A percentile compares a stretch with the other conserved stretches of the same genome.
These are phyloP conservation scores for Salix purpurea DNA, from an alignment of 345 rosid genomes.

Conservation along the genomic window DNA sequence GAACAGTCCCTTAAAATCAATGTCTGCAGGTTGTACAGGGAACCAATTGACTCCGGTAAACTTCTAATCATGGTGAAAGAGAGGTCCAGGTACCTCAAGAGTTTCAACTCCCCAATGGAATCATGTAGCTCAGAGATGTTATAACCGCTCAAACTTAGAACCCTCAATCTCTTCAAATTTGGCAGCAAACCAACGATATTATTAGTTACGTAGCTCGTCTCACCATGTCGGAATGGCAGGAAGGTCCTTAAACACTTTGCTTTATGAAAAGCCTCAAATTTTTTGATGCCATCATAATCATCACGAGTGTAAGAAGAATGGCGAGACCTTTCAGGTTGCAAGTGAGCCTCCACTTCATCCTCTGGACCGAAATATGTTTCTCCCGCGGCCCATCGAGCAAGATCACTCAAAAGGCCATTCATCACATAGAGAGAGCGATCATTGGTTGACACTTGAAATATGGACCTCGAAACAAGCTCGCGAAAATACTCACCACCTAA, in stretches of 20 bases:
- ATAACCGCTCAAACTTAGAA: not conserved
- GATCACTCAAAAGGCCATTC: slow-evolving; percentile 21
- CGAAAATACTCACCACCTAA: slow-evolving; percentile 13
- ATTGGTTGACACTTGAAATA: not conserved
- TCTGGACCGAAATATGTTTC: slow-evolving; percentile 2
- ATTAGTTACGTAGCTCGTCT: not conserved
- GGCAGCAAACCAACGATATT: not conserved
- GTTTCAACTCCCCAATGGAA: slow-evolving; percentile 3
- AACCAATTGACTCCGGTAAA: slow-evolving; percentile 1
- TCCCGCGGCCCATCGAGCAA: slow-evolving; percentile 11
- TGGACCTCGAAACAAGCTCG: slow-evolving; percentile 7
- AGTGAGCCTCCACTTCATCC: not conserved
- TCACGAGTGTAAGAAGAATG: slow-evolving; percentile 7
- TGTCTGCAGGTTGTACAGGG: slow-evolving; percentile 21
- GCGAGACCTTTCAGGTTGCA: not conserved
- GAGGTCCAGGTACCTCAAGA: slow-evolving; percentile 4
- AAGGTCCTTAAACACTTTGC: not conserved
- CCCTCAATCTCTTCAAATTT: not conserved
- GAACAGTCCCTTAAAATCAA: slow-evolving; percentile 21
- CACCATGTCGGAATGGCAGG: not conserved
- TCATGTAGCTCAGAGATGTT: not conserved
- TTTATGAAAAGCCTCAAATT: not conserved
- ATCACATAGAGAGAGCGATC: not conserved
- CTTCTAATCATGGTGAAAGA: slow-evolving; percentile 1
- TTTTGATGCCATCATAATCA: slow-evolving; percentile 1